Percentiles rank a stretch among this genome's conserved stretches.
These are phyloP conservation scores for Paraconiothyrium sp. DNA, from an alignment of 2,329 filamentous ascomycete genomes.

Conservation along the genomic window DNA sequence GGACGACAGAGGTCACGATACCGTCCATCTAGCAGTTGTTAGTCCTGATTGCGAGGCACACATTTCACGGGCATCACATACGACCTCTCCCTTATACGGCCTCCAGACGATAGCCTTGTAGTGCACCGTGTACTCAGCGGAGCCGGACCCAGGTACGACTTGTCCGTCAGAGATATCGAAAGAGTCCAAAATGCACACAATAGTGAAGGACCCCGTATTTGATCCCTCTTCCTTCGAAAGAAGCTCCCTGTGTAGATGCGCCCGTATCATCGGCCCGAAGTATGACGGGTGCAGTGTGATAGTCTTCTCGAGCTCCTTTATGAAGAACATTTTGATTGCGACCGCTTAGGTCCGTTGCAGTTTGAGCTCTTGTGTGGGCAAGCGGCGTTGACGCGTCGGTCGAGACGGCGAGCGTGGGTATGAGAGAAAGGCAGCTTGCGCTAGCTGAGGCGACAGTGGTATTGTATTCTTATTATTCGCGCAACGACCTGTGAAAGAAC, in stretches of 20 bases:
- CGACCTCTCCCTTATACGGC: constrained; percentile 97
- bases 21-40: constrained; percentile 79
- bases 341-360: constrained; percentile 16
- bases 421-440: constrained; percentile 21
- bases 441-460: constrained; percentile 35
- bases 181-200: constrained; percentile 97
- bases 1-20: constrained; percentile 89
- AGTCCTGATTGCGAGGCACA: constrained; percentile 28
- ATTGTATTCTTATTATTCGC: constrained; percentile 34
- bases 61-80: constrained; percentile 59
- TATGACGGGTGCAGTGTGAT: constrained; percentile 97
- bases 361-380: constrained; percentile 15
- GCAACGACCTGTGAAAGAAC: constrained; percentile 27
- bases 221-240: constrained; percentile 94
- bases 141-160: constrained; percentile 88
- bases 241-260: constrained; percentile 88
- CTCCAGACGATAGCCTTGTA: constrained; percentile 98
- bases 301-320: constrained; percentile 94
- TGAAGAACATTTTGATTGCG: constrained; percentile 84
- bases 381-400: constrained; percentile 11
- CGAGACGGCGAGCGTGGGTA: constrained; percentile 9
- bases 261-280: constrained; percentile 92
- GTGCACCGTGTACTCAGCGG: constrained; percentile 93
- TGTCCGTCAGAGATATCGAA: constrained; percentile 94
- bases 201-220: constrained; percentile 95